A percentile compares a stretch with the other conserved stretches of the same genome.
These are phyloP conservation scores for Globisporangium paroecandrum DNA, from an alignment of 352 stramenopile species.

Conservation along the genomic window DNA sequence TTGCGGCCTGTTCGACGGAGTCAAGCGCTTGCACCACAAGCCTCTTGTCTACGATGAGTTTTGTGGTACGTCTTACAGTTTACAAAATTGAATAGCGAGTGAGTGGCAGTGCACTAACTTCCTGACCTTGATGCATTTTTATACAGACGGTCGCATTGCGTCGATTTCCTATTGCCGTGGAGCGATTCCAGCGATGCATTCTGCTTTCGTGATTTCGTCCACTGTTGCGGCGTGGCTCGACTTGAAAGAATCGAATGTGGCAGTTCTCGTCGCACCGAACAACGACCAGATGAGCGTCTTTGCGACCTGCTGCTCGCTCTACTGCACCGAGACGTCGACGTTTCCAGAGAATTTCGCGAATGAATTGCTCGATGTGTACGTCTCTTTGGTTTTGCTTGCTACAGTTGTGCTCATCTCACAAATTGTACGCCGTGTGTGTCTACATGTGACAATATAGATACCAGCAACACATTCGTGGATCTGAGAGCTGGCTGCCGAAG, in stretches of 20 bases:
- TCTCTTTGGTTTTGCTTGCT: not conserved
- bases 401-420: not conserved
- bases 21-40: constrained; percentile 82
- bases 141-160: constrained; percentile 69
- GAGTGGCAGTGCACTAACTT: not conserved
- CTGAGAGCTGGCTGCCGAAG: constrained; percentile 72
- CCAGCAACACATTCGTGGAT: constrained; percentile 69
- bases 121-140: not conserved
- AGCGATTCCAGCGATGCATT: constrained; percentile 79
- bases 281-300: constrained; percentile 88
- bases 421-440: not conserved
- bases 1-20: constrained; percentile 80
- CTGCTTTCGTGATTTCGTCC: constrained; percentile 76
- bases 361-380: constrained; percentile 70
- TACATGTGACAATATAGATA: constrained; percentile 19
- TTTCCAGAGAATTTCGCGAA: constrained; percentile 71
- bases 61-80: constrained; percentile 48
- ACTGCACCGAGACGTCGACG: constrained; percentile 58
- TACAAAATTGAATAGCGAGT: not conserved
- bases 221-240: constrained; percentile 83
- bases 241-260: constrained; percentile 68
- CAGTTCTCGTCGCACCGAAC: constrained; percentile 76
- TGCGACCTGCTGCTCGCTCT: constrained; percentile 82
- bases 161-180: constrained; percentile 77
- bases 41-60: constrained; percentile 82